Evolutionary conservation across 352 stramenopile genomes (phyloP).

Genomic region (Pythium catenulatum): DNA sequence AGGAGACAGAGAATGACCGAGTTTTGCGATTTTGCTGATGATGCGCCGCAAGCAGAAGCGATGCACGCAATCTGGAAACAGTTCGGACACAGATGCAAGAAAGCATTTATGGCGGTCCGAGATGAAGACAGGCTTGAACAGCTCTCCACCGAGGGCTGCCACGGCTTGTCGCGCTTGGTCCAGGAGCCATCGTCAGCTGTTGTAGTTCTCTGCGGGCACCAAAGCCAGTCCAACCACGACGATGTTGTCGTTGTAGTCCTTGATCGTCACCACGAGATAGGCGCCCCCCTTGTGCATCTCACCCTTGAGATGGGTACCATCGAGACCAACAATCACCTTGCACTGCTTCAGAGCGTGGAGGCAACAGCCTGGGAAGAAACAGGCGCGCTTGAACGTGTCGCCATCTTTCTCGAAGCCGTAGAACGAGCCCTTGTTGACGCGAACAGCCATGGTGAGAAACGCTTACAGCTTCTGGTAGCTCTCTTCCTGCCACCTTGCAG

Average conservation of each 20-base stretch:
- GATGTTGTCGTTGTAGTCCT: conserved; percentile 55
- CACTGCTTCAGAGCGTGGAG: background rate
- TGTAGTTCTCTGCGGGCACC: conserved; percentile 41
- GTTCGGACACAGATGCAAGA: background rate
- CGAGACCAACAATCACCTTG: conserved; percentile 22
- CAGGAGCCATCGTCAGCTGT: conserved; percentile 57
- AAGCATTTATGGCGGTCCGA: conserved; percentile 15
- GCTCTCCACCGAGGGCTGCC: background rate
- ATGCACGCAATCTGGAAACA: background rate
- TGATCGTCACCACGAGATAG: conserved; percentile 36
- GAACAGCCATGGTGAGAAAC: background rate
- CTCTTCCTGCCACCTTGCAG: background rate
- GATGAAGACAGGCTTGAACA: background rate
- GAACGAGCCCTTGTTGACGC: background rate
- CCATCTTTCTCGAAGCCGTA: background rate
- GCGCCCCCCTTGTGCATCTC: conserved; percentile 55
- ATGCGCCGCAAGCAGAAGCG: conserved; percentile 13
- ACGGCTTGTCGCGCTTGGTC: background rate
- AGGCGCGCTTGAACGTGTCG: background rate
- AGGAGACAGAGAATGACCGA: background rate
- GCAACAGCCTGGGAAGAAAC: background rate
- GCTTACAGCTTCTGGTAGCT: background rate
- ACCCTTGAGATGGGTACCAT: conserved; percentile 49
- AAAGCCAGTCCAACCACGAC: conserved; percentile 23
- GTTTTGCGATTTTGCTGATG: conserved; percentile 15